These are phyloP conservation scores for Cordyceps tenuipes DNA, from an alignment of 2,329 filamentous ascomycete genomes.

Conservation along the genomic window DNA sequence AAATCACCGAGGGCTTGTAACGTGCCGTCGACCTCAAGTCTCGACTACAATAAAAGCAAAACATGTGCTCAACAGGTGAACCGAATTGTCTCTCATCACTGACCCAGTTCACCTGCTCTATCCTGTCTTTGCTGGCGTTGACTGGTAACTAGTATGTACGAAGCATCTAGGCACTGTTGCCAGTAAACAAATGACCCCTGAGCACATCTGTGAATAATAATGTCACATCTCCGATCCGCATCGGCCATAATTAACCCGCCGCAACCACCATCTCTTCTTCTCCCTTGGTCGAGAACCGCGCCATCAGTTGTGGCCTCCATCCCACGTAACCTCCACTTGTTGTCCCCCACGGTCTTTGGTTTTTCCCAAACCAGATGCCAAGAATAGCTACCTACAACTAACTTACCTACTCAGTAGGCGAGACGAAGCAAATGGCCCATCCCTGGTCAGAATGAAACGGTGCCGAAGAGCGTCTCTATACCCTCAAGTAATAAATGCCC, in stretches of 20 bases:
- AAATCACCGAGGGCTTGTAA: neutral
- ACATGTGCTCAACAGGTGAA: neutral
- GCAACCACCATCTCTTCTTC: neutral
- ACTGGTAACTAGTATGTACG: neutral
- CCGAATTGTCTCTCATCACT: neutral
- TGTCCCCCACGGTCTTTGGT: neutral
- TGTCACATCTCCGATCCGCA: slow-evolving; percentile 1
- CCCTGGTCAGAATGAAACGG: neutral
- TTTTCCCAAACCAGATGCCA: neutral
- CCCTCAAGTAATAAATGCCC: too few species aligned
- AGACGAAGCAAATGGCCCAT: neutral
- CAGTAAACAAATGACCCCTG: too few species aligned
- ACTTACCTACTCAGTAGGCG: neutral
- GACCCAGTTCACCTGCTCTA: neutral
- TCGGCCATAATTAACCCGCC: neutral
- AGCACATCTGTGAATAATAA: neutral
- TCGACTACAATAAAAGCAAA: neutral
- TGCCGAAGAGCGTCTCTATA: neutral
- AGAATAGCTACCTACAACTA: neutral
- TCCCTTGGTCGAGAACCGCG: neutral
- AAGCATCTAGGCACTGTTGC: neutral
- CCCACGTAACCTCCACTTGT: neutral
- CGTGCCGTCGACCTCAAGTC: neutral
- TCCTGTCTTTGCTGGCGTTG: neutral
- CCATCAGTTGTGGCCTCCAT: neutral